These are phyloP conservation scores for Myotisia sp. DNA, from an alignment of 2,329 filamentous ascomycete species.

Conservation along the genomic window DNA sequence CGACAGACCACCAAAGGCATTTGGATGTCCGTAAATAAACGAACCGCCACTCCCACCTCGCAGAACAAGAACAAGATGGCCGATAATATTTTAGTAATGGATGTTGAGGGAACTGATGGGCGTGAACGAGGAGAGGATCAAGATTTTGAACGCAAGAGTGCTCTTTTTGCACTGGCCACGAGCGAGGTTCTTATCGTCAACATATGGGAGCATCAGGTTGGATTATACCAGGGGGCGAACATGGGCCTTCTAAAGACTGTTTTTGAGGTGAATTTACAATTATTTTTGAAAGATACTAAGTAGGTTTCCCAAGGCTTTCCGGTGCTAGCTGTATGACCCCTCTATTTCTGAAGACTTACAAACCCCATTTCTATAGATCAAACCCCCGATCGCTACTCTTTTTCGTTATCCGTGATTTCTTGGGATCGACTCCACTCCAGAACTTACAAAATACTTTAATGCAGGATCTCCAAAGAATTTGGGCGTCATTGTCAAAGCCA, in stretches of 20 bases:
- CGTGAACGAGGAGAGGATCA: slow-evolving; percentile 94
- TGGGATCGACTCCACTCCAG: slow-evolving; percentile 76
- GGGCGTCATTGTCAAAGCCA: slow-evolving; percentile 85
- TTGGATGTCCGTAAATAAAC: slow-evolving; percentile 98
- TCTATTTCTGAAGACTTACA: too few species aligned
- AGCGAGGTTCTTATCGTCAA: slow-evolving; percentile 98
- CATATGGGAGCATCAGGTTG: slow-evolving; percentile 98
- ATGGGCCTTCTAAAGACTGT: slow-evolving; percentile 98
- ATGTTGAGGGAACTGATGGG: slow-evolving; percentile 94
- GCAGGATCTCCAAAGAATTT: slow-evolving; percentile 82
- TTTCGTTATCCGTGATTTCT: slow-evolving; percentile 95
- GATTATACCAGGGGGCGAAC: slow-evolving; percentile 93
- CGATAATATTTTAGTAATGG: slow-evolving; percentile 97
- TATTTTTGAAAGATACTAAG: slow-evolving; percentile 93
- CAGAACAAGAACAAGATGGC: slow-evolving; percentile 52
- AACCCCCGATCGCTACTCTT: slow-evolving; percentile 84
- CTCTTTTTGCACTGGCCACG: slow-evolving; percentile 88
- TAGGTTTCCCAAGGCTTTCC: slow-evolving; percentile 34
- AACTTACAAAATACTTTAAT: slow-evolving; percentile 84
- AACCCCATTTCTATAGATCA: slow-evolving; percentile 42
- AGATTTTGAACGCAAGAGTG: slow-evolving; percentile 97
- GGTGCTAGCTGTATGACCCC: background rate
- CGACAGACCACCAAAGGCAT: slow-evolving; percentile 98
- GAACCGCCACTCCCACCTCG: slow-evolving; percentile 35
- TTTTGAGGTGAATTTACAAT: slow-evolving; percentile 93